phyloP scores from a whole-genome alignment of 2,329 filamentous ascomycete species.

The Colletotrichum sublineola region DNA sequence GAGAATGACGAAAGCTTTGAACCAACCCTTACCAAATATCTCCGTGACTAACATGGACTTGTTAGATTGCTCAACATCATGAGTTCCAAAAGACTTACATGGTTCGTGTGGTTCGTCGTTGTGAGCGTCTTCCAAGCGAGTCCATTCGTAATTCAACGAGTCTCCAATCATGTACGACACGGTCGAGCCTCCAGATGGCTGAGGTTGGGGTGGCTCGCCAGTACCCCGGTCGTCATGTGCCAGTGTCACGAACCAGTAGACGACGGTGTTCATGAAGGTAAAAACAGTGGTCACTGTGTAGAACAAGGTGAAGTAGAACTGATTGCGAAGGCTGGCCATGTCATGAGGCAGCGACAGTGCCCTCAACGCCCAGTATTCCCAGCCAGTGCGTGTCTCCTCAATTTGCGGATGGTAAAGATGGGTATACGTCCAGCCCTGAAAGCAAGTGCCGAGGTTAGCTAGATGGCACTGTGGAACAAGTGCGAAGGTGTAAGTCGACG shows the following conservation, averaged over 20 bases:
- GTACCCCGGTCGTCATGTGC: conserved; percentile 46
- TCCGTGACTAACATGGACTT: conserved; percentile 56
- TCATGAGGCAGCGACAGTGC: conserved; percentile 61
- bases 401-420: conserved; percentile 63
- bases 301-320: conserved; percentile 64
- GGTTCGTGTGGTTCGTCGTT: conserved; percentile 31
- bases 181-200: conserved; percentile 34
- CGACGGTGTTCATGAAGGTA: conserved; percentile 62
- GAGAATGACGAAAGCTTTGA: conserved; percentile 61
- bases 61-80: conserved; percentile 10
- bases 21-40: conserved; percentile 62
- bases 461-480: not conserved
- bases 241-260: conserved; percentile 63
- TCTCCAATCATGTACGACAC: conserved; percentile 9
- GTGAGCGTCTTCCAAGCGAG: conserved; percentile 40
- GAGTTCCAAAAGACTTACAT: conserved; percentile 31
- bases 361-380: conserved; percentile 54
- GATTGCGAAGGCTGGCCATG: conserved; percentile 56
- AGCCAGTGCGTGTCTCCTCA: conserved; percentile 52
- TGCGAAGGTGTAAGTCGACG: conserved; percentile 44
- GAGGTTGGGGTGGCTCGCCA: conserved; percentile 29
- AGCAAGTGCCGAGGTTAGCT: not conserved
- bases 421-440: conserved; percentile 65
- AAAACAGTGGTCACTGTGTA: conserved; percentile 62
- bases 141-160: conserved; percentile 43